These are phyloP conservation scores for Cucumis cinereus DNA, from an alignment of 306 rosid species.

Conservation along the genomic window DNA sequence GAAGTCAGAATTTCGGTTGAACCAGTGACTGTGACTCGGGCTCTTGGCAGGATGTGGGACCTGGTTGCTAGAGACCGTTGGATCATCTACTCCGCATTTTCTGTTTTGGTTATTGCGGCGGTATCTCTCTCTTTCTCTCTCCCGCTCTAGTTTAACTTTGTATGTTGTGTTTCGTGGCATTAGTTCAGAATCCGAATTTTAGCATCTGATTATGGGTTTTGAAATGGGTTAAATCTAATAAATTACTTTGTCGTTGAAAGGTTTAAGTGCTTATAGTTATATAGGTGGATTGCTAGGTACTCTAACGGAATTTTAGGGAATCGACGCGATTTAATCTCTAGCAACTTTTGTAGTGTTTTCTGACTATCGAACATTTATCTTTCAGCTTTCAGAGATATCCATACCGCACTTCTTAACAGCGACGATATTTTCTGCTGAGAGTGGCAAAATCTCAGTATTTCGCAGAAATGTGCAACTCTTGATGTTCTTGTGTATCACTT, in stretches of 20 bases:
- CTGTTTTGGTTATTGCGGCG: conserved; percentile 69
- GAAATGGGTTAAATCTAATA: not conserved
- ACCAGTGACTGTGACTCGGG: conserved; percentile 67
- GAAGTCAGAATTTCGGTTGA: conserved; percentile 31
- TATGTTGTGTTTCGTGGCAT: not conserved
- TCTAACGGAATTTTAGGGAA: not conserved
- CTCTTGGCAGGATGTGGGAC: conserved; percentile 71
- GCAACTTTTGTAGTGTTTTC: not conserved
- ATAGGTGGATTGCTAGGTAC: not conserved
- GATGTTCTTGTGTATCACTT: conserved; percentile 51
- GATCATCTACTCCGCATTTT: conserved; percentile 67
- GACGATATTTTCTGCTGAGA: conserved; percentile 71
- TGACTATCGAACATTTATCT: not conserved
- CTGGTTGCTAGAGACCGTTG: conserved; percentile 70
- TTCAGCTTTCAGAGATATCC: conserved; percentile 77
- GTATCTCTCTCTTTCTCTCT: conserved; percentile 17
- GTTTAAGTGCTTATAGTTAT: not conserved
- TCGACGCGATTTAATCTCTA: not conserved
- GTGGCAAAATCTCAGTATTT: conserved; percentile 58
- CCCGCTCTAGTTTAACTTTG: not conserved
- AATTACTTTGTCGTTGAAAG: not conserved
- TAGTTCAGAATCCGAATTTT: not conserved
- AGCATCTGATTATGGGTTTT: not conserved
- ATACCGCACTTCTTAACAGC: conserved; percentile 92
- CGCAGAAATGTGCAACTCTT: conserved; percentile 60